Evolutionary conservation across 163 green algal species (phyloP).

Genomic region (Picocystis sp.): DNA sequence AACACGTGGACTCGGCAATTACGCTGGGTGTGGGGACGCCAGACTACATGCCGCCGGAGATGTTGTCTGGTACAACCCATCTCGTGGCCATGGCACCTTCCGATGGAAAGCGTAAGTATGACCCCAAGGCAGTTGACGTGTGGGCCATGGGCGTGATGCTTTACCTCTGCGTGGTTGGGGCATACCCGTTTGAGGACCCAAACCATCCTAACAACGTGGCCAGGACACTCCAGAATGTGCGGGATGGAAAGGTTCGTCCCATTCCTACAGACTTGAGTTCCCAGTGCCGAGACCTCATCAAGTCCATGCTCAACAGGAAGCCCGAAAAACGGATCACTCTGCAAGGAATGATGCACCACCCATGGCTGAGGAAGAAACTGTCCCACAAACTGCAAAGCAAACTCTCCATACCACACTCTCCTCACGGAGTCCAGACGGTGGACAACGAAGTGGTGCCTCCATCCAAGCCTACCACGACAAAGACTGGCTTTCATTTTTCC

Average conservation of each 20-base stretch:
- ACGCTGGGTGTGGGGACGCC: slow-evolving; percentile 52
- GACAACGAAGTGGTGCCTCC: too few relatives aligned
- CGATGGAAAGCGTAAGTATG: slow-evolving; percentile 1
- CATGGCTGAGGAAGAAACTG: slow-evolving; percentile 15
- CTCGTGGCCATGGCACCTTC: too few relatives aligned
- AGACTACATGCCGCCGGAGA: slow-evolving; percentile 63
- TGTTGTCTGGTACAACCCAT: slow-evolving; percentile 10
- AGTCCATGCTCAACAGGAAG: slow-evolving; percentile 30
- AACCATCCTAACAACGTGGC: slow-evolving; percentile 43
- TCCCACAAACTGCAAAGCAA: too few relatives aligned
- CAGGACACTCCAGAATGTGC: slow-evolving; percentile 53
- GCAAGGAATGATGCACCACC: slow-evolving; percentile 24
- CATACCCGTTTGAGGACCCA: slow-evolving; percentile 46
- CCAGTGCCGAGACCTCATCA: slow-evolving; percentile 36
- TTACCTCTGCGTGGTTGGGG: slow-evolving; percentile 40
- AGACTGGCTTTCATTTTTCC: too few relatives aligned
- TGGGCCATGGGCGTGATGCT: slow-evolving; percentile 53
- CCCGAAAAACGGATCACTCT: slow-evolving; percentile 32
- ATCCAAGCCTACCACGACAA: too few relatives aligned
- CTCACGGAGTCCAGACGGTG: too few relatives aligned
- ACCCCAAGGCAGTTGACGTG: slow-evolving; percentile 20
- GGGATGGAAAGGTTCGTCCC: slow-evolving; percentile 28
- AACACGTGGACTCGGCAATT: slow-evolving; percentile 44
- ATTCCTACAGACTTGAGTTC: slow-evolving; percentile 31
- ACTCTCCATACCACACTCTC: too few relatives aligned